These are phyloP conservation scores for Escovopsis sp. DNA, from an alignment of 2,329 filamentous ascomycete species.

Conservation along the genomic window DNA sequence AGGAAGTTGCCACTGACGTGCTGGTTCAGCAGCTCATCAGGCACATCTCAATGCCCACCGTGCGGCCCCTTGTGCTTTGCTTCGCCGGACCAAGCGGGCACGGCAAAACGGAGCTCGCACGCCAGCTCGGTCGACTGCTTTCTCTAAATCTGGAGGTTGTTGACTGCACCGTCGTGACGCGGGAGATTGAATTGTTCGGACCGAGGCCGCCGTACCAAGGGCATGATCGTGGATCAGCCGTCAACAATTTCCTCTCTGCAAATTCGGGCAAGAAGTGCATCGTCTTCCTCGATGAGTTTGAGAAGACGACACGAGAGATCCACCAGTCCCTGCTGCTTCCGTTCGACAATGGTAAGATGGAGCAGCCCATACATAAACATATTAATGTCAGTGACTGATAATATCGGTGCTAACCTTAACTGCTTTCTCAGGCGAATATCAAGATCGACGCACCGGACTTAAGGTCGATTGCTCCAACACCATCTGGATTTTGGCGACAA, in stretches of 20 bases:
- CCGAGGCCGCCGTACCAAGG: constrained; percentile 19
- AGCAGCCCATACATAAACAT: not conserved
- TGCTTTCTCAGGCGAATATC: constrained; percentile 16
- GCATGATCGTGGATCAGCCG: constrained; percentile 20
- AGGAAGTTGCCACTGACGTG: constrained; percentile 17
- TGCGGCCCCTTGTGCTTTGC: constrained; percentile 7
- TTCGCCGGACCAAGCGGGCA: constrained; percentile 33
- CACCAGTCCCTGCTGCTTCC: constrained; percentile 27
- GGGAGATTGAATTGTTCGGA: constrained; percentile 28
- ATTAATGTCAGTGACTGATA: too few species aligned
- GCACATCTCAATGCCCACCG: constrained; percentile 1
- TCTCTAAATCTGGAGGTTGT: constrained; percentile 21
- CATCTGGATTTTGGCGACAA: constrained; percentile 35
- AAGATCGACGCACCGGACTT: constrained; percentile 21
- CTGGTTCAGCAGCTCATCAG: constrained; percentile 3
- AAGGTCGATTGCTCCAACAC: constrained; percentile 27
- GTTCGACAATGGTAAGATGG: constrained; percentile 26
- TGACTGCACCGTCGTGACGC: constrained; percentile 24
- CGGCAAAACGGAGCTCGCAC: constrained; percentile 34
- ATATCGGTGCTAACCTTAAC: too few species aligned
- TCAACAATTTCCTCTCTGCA: constrained; percentile 32
- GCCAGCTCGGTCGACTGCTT: constrained; percentile 24
- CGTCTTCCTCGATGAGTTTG: constrained; percentile 37
- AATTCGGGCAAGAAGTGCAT: constrained; percentile 22
- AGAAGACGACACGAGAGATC: constrained; percentile 27